phyloP scores from a whole-genome alignment of 2,329 filamentous ascomycete genomes.

The Emmonsia crescens region DNA sequence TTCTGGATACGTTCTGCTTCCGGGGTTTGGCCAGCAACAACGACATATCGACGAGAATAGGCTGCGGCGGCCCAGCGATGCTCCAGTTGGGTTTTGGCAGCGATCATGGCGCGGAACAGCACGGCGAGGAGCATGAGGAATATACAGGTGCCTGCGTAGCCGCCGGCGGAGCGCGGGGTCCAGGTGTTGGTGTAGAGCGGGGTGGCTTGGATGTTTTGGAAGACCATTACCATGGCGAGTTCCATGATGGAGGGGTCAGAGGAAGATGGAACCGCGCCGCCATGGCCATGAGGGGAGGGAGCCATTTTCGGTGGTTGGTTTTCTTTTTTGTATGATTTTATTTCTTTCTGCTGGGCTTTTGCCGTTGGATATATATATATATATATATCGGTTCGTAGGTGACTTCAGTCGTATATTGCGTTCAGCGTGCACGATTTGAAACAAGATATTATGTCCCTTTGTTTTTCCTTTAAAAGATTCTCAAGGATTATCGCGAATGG shows the following conservation, averaged over 20 bases:
- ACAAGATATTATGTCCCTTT: background rate
- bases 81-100: constrained; percentile 51
- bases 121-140: constrained; percentile 72
- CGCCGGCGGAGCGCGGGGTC: constrained; percentile 58
- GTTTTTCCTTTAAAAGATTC: background rate
- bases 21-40: constrained; percentile 54
- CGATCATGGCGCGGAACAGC: constrained; percentile 59
- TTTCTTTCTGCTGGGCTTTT: too few species aligned
- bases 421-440: background rate
- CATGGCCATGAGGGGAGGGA: constrained; percentile 1
- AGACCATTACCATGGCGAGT: constrained; percentile 29
- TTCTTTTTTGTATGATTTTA: background rate
- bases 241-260: constrained; percentile 10
- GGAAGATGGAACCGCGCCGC: background rate
- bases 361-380: too few species aligned
- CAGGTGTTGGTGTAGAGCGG: constrained; percentile 59
- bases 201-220: constrained; percentile 44
- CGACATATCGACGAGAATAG: constrained; percentile 63
- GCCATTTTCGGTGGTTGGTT: background rate
- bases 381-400: background rate
- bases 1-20: constrained; percentile 48
- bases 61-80: constrained; percentile 60
- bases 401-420: background rate
- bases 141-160: constrained; percentile 83
- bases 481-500: background rate